Base-by-base conservation (phyloP, 176 grass and related monocot genomes). In the Zea luxurians region DNA sequence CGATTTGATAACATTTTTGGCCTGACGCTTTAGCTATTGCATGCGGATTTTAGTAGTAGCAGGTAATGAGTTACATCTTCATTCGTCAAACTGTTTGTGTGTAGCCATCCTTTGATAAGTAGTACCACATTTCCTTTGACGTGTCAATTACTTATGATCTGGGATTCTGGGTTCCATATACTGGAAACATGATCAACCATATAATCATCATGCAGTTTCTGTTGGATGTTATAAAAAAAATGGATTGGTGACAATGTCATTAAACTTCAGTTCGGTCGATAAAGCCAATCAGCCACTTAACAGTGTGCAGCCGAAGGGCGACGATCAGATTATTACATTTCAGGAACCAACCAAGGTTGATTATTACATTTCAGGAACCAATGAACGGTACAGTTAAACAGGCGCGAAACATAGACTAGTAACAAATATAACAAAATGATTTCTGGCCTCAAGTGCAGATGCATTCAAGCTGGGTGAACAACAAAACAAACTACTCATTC, bases 291-390 rank as follows among this genome's bases (percentile, higher is more conserved):
- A 48, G 12, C 1, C 36, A 34, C 55, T 58, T 17, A 58, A 58
- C 10, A 58, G 20, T 20, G 55, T 57, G 54, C 18, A 60, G 7
- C 34, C 5, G 27, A 27, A 27, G 27, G 27, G 27, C 27, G 27
- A 27, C 27, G 27, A 27, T 27, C 27, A 27, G 27, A 27, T 27
- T 27, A 27, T 27, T 27, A 27, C 27, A 27, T 27, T 27, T 27
- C 27, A 27, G 27, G 27, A 27, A 27, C 27, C 27, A 27, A 38
- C 16, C 37, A 66, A 70, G 46, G 10, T 2, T 48, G 69, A 36
- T 80, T 75, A 38, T 75, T 86, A 54, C 70, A 61, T 76, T 43
- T 86, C 21, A 78, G 6, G 5, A 76, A 68, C 74, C 74, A 43
- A 66, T 55, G 44, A 63, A 41, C 20, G 60, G 18, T 78, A 40